A percentile compares a stretch with the other conserved stretches of the same genome.
phyloP scores from a whole-genome alignment of 352 stramenopile species.

The Phytophthora lateralis region DNA sequence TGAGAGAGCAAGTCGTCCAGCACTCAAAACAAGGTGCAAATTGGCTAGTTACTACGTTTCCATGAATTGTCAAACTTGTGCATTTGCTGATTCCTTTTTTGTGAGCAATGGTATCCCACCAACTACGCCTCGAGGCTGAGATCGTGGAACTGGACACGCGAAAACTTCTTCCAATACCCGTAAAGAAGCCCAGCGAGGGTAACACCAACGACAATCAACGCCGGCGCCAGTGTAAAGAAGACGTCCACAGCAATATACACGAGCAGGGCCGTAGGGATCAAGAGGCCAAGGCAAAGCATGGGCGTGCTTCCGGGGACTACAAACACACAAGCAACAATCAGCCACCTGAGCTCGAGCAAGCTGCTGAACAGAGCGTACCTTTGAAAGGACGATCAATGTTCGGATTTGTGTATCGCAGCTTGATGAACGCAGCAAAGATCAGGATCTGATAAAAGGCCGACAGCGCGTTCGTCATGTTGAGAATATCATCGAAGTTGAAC shows the following conservation, averaged over 20 bases:
- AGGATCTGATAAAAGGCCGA: conserved; percentile 88
- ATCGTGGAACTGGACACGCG: conserved; percentile 45
- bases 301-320: conserved; percentile 43
- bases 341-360: conserved; percentile 14
- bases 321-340: background rate
- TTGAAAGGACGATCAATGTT: conserved; percentile 44
- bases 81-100: conserved; percentile 5
- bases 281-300: conserved; percentile 36
- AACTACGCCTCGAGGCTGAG: conserved; percentile 24
- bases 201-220: conserved; percentile 43
- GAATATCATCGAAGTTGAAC: conserved; percentile 75
- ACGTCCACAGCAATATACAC: conserved; percentile 58
- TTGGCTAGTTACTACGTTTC: conserved; percentile 8
- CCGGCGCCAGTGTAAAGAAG: conserved; percentile 54
- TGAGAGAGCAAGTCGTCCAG: background rate
- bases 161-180: conserved; percentile 51
- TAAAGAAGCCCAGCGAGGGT: conserved; percentile 45
- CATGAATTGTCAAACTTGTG: conserved; percentile 11
- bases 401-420: conserved; percentile 68
- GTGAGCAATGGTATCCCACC: conserved; percentile 1
- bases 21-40: background rate
- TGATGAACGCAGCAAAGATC: conserved; percentile 91
- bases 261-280: conserved; percentile 46
- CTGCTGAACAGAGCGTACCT: conserved; percentile 21
- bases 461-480: conserved; percentile 91